Base-by-base conservation (phyloP, 345 rosid species). In the Ailanthus altissimus region DNA sequence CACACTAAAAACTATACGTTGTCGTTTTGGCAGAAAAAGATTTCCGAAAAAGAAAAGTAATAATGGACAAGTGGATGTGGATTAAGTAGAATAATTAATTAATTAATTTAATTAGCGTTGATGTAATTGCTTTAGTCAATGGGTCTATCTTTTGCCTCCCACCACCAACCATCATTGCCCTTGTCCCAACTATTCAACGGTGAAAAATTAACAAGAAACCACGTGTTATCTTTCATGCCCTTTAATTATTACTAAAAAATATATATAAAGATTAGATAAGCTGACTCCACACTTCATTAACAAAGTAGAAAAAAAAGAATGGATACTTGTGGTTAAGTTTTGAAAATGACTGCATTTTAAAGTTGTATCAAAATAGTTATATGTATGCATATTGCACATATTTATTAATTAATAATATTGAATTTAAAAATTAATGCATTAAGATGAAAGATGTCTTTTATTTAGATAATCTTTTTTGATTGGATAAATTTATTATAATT, bases 81-180 rank as follows among this genome's bases (percentile, higher is more conserved):
- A 71, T 18, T 26, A 28, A 42, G 47, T 15, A 57, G 6, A 40
- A 57, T 25, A 40, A 47, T 67, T 67, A 26, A 45, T 23, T 45
- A 20, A 51, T 26, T 70, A 49, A 36, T 26, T 21, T 43, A 66
- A 21, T 45, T 69, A 49, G 14, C 26, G 9, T 69, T 18, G 11
- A 23, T 11, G 26, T 20, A 16, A 63, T 51, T 70, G 61, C 20
- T 28, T 28, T 45, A 60, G 76, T 46, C 76, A 73, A 73, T 15
- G 26, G 23, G 26, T 45, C 46, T 45, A 12, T n/a, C 9, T 5
- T 8, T 10, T 16, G 66, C 28, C 20, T 26, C 45, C 42, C 8
- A 0, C 43, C 21, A 45, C 42, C 26, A 42, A 15, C 57, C 76
- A 59, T 28, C 28, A 4, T 59, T 59, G 38, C 40, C 47, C 26